Base-by-base conservation (phyloP, 345 rosid genomes). In the Acer negundo region DNA sequence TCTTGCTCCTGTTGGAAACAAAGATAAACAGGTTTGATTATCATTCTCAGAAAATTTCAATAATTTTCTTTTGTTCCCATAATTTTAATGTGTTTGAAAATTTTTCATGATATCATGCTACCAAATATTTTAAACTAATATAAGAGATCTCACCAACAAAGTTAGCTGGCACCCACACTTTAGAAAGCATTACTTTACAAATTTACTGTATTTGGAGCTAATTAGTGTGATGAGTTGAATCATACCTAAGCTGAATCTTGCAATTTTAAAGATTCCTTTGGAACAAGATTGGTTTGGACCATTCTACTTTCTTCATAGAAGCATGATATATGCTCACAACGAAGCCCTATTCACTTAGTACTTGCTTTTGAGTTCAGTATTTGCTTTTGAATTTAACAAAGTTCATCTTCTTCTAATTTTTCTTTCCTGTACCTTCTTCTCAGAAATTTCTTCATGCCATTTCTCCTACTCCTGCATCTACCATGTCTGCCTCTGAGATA, bases 371-470 rank as follows among this genome's bases (percentile, higher is more conserved):
- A 35, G 38, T 31, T 55, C 24, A 56, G 73, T 56, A 40, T 35
- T 22, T 55, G 65, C 9, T 56, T 76, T 20, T 20, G 40, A 35
- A 26, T 53, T 56, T 35, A 35, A 6, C 13, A n/a, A 65, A 51
- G 15, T 58, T 62, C 22, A 49, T n/a, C 13, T 75, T 75, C 35
- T 51, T 19, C 26, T 75, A 64, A 79, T 62, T 59, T 49, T 38
- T 79, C 51, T 7, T 77, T 80, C 70, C 42, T 75, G 22, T 23
- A 55, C 53, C 55, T 75, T 70, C 38, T 80, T 44, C 84, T 22
- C 89, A 95, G 99, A 95, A 93, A 86, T 93, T 92, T 86, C 86
- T 93, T 75, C 98, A 93, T 84, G 98, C 94, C 7, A 84, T 95
- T 74, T 92, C 97, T 77, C 99, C 98, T 53, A 88, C 86, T 72